Base-by-base conservation (phyloP, 2,329 filamentous ascomycete species). In the Lecanicillium sp. region DNA sequence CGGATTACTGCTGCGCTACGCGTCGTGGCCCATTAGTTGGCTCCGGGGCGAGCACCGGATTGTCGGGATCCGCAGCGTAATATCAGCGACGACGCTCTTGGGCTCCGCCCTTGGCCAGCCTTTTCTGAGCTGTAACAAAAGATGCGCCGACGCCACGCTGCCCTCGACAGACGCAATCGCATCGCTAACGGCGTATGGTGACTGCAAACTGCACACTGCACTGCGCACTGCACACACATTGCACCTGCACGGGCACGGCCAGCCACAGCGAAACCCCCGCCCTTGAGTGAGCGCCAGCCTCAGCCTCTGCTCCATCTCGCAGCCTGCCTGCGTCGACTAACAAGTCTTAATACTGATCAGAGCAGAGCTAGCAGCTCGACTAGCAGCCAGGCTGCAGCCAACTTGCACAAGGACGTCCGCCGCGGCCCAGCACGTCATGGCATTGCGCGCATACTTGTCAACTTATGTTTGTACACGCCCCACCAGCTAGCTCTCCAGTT, bases 121-220 rank as follows among this genome's bases (percentile, higher is more conserved):
- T 15, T 47, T 47, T 47, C 35, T 47, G 44, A 47, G 44, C 44
- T 47, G 44, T 47, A 47, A 47, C 27, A 47, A 47, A 38, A 40
- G 19, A 33, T 40, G 36, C 44, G 20, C 44, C 27, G n/a, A 40
- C 44, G 36, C 44, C 44, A 47, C 27, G 19, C 35, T 10, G 36
- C 15, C 17, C 19, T 46, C 33, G 26, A 46, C 35, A 47, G 20
- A 33, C 36, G 44, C 44, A 39, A 40, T 33, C 20, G 44, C 37
- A 47, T 33, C 44, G 27, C 19, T 37, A 46, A 38, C 44, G 17
- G 26, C 35, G 26, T 27, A 38, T 35, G 40, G 40, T 43, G 40
- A 17, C 40, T 14, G 29, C 19, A n/a, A n/a, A n/a, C n/a, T n/a
- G n/a, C n/a, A n/a, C n/a, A n/a, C n/a, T n/a, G n/a, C n/a, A n/a